These are phyloP conservation scores for Solanum tarijense DNA, from an alignment of 257 asterid species.

Conservation along the genomic window DNA sequence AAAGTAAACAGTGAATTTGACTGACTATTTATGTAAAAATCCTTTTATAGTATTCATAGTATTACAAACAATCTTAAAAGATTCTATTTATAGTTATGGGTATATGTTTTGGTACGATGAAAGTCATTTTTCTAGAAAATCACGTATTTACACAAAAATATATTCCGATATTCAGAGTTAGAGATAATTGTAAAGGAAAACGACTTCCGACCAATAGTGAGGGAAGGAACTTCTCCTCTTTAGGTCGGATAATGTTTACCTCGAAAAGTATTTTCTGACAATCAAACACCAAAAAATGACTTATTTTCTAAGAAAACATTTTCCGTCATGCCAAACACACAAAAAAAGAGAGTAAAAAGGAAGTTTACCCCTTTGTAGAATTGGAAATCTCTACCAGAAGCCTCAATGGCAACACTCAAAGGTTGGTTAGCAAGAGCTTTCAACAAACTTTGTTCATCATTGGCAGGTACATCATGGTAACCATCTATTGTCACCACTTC, in stretches of 20 bases:
- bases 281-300: background rate
- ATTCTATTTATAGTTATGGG: background rate
- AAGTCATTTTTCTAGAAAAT: background rate
- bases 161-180: background rate
- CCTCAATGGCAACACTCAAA: constrained; percentile 29
- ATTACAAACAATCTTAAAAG: background rate
- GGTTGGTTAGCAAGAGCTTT: constrained; percentile 41
- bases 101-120: background rate
- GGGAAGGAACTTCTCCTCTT: background rate
- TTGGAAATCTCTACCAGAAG: constrained; percentile 34
- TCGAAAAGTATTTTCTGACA: background rate
- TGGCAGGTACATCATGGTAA: constrained; percentile 27
- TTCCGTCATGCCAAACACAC: background rate
- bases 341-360: background rate
- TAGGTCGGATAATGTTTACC: background rate
- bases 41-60: background rate
- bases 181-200: background rate
- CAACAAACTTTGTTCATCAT: constrained; percentile 22
- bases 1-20: background rate
- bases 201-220: background rate
- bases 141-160: background rate
- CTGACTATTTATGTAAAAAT: background rate
- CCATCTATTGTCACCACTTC: constrained; percentile 25
- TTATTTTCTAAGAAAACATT: background rate
- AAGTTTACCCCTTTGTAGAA: constrained; percentile 27